Evolutionary conservation across 2,329 filamentous ascomycete species (phyloP), one percentile per base, ranked within the genome.

Genomic region (Lasiodiplodia sp.): DNA sequence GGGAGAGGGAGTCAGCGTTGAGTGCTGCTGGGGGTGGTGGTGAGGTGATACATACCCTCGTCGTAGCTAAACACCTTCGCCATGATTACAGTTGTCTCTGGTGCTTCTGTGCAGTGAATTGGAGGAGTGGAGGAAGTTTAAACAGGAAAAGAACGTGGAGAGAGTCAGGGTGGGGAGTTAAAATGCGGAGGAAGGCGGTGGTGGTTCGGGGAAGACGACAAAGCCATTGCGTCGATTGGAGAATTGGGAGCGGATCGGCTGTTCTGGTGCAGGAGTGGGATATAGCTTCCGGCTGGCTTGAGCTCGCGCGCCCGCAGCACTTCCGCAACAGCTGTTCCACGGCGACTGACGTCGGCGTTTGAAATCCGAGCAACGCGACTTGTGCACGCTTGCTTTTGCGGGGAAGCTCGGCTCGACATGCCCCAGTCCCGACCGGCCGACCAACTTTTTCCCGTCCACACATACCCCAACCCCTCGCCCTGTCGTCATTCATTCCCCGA

Each of bases 61-160:
- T 87, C 86, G 72, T 89, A 89, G 75, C 90, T 86, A 74, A 91
- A 89, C 69, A 88, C 82, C 76, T 90, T 91, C 40, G 84, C 81
- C 90, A 92, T 92, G 25, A 1, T 38, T 47, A 21, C 60, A 38
- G n/a, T 40, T 8, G 2, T 44, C 28, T 38, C 25, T 52, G 7
- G 8, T 37, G 10, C 14, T 49, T 58, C 5, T 51, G 25, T 38
- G 4, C 40, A 51, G 37, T 47, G 52, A 38, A 28, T 34, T 40
- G 25, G 52, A 23, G 23, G 37, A 4, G 64, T 18, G 14, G 18
- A 28, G 51, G 14, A 38, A 16, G 3, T 14, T 47, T 31, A 11
- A 10, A 56, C 25, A 18, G 23, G 25, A 21, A 25, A 44, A 51
- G 40, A 25, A 67, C 2, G 18, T 25, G 11, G 40, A 4, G 31